A percentile compares a stretch with the other conserved stretches of the same genome.
These are phyloP conservation scores for Phytopythium aichiense DNA, from an alignment of 352 stramenopile species.

Conservation along the genomic window DNA sequence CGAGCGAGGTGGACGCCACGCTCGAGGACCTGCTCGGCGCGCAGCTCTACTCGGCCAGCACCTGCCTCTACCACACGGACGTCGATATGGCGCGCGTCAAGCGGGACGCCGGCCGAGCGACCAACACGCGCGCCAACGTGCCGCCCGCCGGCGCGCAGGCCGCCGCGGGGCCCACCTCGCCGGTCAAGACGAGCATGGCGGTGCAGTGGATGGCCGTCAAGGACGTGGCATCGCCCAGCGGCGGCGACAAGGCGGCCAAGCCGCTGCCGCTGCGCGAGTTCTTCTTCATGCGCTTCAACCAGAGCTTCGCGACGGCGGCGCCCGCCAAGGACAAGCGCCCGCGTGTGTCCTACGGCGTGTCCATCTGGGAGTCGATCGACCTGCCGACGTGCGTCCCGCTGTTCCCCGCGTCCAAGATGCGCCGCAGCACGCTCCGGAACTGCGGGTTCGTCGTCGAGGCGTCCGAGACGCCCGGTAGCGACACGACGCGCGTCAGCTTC, in stretches of 20 bases:
- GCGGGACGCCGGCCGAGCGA: conserved; percentile 1
- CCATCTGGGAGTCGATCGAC: conserved; percentile 63
- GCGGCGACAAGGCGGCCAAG: conserved; percentile 1
- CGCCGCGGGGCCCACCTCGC: background rate
- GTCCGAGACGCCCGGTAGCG: conserved; percentile 44
- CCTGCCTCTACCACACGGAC: conserved; percentile 50
- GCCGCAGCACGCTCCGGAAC: conserved; percentile 41
- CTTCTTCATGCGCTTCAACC: conserved; percentile 78
- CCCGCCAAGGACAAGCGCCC: conserved; percentile 12
- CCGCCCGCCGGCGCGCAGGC: conserved; percentile 6
- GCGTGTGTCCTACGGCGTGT: conserved; percentile 56
- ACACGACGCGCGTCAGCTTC: conserved; percentile 70
- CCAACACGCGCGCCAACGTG: conserved; percentile 6
- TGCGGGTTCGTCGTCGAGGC: conserved; percentile 79
- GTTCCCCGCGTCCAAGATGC: conserved; percentile 43
- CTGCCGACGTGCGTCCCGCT: conserved; percentile 47
- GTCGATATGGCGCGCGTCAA: conserved; percentile 13
- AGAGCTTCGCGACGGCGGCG: conserved; percentile 42
- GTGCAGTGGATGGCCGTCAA: conserved; percentile 78
- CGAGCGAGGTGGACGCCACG: conserved; percentile 38
- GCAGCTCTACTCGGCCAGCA: conserved; percentile 49
- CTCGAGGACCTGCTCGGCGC: conserved; percentile 56
- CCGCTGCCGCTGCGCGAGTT: conserved; percentile 60
- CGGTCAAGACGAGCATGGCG: conserved; percentile 25
- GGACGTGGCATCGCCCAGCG: conserved; percentile 33